Base-by-base conservation (phyloP, 176 grass and related monocot genomes). In the Poa annua region DNA sequence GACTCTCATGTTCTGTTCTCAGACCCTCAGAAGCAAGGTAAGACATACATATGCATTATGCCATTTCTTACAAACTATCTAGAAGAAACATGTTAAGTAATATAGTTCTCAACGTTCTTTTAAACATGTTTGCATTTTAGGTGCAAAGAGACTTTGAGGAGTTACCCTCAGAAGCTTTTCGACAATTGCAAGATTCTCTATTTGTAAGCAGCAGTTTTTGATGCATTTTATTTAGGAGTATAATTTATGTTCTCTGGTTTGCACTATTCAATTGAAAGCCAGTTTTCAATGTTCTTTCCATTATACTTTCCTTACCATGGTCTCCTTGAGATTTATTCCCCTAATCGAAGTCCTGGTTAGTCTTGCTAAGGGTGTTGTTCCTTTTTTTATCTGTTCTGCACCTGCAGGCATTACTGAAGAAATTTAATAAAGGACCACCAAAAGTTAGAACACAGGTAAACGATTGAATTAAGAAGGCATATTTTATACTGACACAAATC, bases 121-220 rank as follows among this genome's bases (percentile, higher is more conserved):
- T 69, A 57, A 66, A 76, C 16, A 77, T 67, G 7, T 68, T 80
- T 91, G 49, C 45, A 77, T 81, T 82, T 78, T 85, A 99, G 96
- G 96, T 99, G 60, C 96, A 99, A 93, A 90, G 91, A 55, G 93
- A 99, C 83, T 99, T 99, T 88, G 96, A 99, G 87, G 96, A 99
- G 85, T 84, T 99, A 74, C 96, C 93, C 16, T 88, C 79, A 4
- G 96, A 90, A 93, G 91, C 96, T 67, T 99, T 99, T 86, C 78
- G 91, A 83, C 88, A 75, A 53, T 75, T 99, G 59, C 93, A 92
- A 14, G 91, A 96, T 78, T 99, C 96, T 48, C 88, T 99, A 94
- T 99, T 90, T 45, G 96, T 99, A 87, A 99, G 91, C 51, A 67
- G 17, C 19, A 71, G 51, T 45, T 50, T 89, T 49, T 67, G 3